Base-by-base conservation (phyloP, 305 asterid species). In the Caryopteris hybrid region DNA sequence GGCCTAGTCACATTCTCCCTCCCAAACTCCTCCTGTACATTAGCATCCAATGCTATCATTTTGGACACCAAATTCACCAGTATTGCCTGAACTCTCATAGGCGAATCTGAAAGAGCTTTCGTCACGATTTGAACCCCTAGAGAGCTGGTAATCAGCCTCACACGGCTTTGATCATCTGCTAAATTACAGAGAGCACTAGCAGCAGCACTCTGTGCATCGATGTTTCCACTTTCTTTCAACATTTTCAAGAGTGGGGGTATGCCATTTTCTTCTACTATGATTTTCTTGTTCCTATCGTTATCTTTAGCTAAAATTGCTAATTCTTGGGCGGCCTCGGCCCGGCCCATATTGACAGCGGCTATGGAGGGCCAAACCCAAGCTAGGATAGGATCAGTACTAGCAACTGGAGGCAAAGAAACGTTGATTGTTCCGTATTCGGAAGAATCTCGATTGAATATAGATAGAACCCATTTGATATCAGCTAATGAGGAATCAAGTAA, bases 291-390 rank as follows among this genome's bases (percentile, higher is more conserved):
- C 60, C 91, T 54, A 11, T 74, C 89, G 27, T 75, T 84, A 56
- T 50, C 78, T 22, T 55, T 21, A 0, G 89, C 83, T 22, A 82
- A 42, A 8, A 14, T 78, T 0, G 88, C 86, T 1, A 88, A 63
- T 39, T 69, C 78, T 1, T 68, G 72, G 3, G 90, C 92, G 8
- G 85, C 88, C 18, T 83, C 89, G 53, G 80, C 75, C 58, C 89
- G 80, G 66, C 91, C 93, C 79, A 70, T 55, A 39, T 84, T 86
- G 39, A 75, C 80, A 8, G 85, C 80, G 63, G 90, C 86, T 4
- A 86, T 76, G 58, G 46, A 74, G 29, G 89, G 75, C 96, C 96
- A 88, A 21, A 88, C 81, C 82, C 81, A 84, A 11, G 93, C 91
- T 9, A 88, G 21, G 18, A 72, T 81, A 0, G 96, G 96, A 4